phyloP scores from a whole-genome alignment of 768 basidiomycete genomes.

The Tremella fuciformis region DNA sequence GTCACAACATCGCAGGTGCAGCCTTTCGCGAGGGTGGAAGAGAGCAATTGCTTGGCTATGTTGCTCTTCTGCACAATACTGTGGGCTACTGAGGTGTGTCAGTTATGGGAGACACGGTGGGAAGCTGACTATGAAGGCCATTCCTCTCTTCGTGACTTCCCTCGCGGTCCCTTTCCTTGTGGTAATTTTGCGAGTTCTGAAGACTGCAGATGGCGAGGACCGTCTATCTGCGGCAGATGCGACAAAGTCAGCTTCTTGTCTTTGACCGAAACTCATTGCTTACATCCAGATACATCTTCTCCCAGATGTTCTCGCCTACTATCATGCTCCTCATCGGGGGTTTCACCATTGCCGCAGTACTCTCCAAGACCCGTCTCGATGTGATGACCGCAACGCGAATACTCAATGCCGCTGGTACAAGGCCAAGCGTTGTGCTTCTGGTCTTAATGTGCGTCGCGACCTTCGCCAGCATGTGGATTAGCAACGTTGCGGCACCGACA shows the following conservation, averaged over 20 bases:
- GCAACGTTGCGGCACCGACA: conserved; percentile 96
- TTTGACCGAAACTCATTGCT: neutral
- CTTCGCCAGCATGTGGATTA: conserved; percentile 99
- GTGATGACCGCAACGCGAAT: conserved; percentile 81
- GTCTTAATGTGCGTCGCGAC: conserved; percentile 95
- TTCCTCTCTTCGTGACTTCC: conserved; percentile 96
- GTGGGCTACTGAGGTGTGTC: conserved; percentile 89
- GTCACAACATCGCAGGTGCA: conserved; percentile 62
- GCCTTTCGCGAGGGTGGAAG: conserved; percentile 63
- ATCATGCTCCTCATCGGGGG: conserved; percentile 98
- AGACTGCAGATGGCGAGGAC: conserved; percentile 59
- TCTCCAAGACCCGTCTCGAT: conserved; percentile 94
- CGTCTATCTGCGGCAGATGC: conserved; percentile 66
- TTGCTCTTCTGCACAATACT: conserved; percentile 83
- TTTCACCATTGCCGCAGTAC: conserved; percentile 93
- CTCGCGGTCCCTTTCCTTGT: conserved; percentile 81
- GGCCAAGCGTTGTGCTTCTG: conserved; percentile 79
- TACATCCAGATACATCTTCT: conserved; percentile 74
- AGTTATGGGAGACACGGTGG: neutral
- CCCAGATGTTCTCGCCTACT: conserved; percentile 93
- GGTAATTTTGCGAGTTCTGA: conserved; percentile 76
- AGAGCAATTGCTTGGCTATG: conserved; percentile 86
- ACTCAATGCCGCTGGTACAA: conserved; percentile 82
- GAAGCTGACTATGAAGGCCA: conserved; percentile 61
- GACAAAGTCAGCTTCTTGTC: conserved; percentile 64